Evolutionary conservation across 345 rosid genomes (phyloP), one percentile per base, ranked within the genome.

Genomic region (Jatropha curcas): DNA sequence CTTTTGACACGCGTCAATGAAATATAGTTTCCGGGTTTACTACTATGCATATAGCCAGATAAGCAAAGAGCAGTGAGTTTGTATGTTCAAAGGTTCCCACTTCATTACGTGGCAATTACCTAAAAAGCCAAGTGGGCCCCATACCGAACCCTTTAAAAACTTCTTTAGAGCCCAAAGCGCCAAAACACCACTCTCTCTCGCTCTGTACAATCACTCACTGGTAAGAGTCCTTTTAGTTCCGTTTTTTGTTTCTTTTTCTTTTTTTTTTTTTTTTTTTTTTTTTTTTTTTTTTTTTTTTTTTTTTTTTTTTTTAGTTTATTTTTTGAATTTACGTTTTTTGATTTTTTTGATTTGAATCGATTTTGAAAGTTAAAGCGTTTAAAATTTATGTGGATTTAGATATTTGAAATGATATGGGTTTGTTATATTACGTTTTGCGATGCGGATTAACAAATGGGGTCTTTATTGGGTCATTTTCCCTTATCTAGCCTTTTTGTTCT

Each of bases 111-210:
- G 68, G 33, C 7, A 65, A 2, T 34, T 65, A 16, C 0, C 14
- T 24, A 4, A 11, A 50, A 12, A 8, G n/a, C n/a, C 30, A 35
- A 8, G 39, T 52, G 76, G 82, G 73, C 31, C 82, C 87, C 80
- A 66, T 75, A 76, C 81, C 83, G 79, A 82, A 85, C 70, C 72
- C 79, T 84, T 82, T 84, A 77, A 75, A 84, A 77, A 17, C 60
- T 67, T 16, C 43, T 9, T 2, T 5, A 66, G 59, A 55, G 43
- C 62, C 62, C n/a, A 4, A 71, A 82, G 80, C 87, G 84, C 88
- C 81, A 77, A 82, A 74, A 70, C 34, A 45, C 70, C 16, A 48
- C 53, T 48, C 53, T 48, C 53, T 48, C 51, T 64, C 51, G 37
- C 25, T 9, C 45, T 71, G 46, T 30, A 39, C 55, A 19, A 28